Percentiles rank a stretch among this genome's conserved stretches.
Evolutionary conservation across 495 filamentous ascomycete genomes (phyloP).

Genomic region (Penicillium herquei): DNA sequence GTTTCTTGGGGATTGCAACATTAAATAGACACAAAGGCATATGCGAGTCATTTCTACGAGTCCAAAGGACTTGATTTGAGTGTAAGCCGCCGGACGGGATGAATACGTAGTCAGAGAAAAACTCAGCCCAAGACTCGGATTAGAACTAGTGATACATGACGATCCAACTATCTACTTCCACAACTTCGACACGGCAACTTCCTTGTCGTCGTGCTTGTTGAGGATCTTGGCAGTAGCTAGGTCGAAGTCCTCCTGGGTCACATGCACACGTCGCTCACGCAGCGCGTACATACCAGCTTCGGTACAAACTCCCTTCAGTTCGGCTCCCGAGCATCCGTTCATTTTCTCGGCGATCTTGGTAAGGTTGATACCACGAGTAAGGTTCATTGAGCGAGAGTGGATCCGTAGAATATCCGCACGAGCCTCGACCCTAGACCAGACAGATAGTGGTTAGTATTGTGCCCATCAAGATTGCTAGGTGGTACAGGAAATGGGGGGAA

Average conservation of each 20-base stretch:
- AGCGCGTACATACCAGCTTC: slow-evolving; percentile 98
- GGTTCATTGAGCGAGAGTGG: slow-evolving; percentile 95
- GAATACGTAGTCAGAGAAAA: not conserved
- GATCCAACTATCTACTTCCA: slow-evolving; percentile 68
- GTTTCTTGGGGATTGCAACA: too few relatives aligned
- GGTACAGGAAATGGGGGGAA: not conserved
- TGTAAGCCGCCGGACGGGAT: too few relatives aligned
- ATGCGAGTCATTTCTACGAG: too few relatives aligned
- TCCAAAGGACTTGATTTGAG: too few relatives aligned
- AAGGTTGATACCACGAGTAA: slow-evolving; percentile 95
- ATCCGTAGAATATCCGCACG: slow-evolving; percentile 97
- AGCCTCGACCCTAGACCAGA: slow-evolving; percentile 68
- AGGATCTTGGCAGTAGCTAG: slow-evolving; percentile 98
- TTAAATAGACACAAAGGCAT: too few relatives aligned
- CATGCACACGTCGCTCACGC: slow-evolving; percentile 91
- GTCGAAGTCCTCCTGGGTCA: slow-evolving; percentile 99
- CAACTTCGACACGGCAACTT: slow-evolving; percentile 82
- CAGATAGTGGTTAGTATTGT: slow-evolving; percentile 17
- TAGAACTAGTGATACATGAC: slow-evolving; percentile 31
- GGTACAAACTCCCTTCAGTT: slow-evolving; percentile 95
- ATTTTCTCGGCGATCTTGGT: slow-evolving; percentile 99
- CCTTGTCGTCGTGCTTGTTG: slow-evolving; percentile 99
- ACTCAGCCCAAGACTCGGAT: slow-evolving; percentile 17
- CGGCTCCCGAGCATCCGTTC: slow-evolving; percentile 96
- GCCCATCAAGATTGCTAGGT: not conserved